These are phyloP conservation scores for Cryphonectria nitschkei DNA, from an alignment of 2,329 filamentous ascomycete species.

Conservation along the genomic window DNA sequence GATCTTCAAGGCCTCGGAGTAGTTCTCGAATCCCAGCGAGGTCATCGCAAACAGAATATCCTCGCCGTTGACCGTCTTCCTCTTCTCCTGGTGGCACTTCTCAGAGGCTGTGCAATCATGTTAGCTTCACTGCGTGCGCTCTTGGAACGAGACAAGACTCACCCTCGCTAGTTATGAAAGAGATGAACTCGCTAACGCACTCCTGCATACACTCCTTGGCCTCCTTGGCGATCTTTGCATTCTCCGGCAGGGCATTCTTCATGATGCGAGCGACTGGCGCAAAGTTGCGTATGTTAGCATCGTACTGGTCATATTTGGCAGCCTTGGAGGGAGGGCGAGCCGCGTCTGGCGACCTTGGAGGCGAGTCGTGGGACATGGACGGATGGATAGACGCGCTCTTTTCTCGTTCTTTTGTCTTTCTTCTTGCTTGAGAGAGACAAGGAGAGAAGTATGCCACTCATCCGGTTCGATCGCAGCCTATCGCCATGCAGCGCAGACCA, in stretches of 20 bases:
- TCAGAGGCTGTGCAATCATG: conserved; percentile 75
- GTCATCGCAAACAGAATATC: conserved; percentile 99
- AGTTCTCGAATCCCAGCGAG: conserved; percentile 97
- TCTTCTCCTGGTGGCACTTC: conserved; percentile 99
- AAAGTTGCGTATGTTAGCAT: conserved; percentile 95
- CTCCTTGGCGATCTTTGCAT: conserved; percentile 98
- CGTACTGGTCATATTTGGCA: conserved; percentile 58
- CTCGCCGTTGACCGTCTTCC: conserved; percentile 98
- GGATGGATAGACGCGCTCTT: conserved; percentile 39
- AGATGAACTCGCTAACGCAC: conserved; percentile 99
- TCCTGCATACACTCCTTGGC: conserved; percentile 99
- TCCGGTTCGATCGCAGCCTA: conserved; percentile 32
- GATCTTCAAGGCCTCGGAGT: conserved; percentile 96
- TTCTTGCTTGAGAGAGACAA: conserved; percentile 43
- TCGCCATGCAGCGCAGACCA: conserved; percentile 38
- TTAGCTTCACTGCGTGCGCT: conserved; percentile 30
- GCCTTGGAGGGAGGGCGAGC: conserved; percentile 48
- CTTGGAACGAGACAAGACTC: conserved; percentile 40
- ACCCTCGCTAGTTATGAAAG: conserved; percentile 99
- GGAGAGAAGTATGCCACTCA: conserved; percentile 54
- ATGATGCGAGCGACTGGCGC: conserved; percentile 97
- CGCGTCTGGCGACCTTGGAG: conserved; percentile 55
- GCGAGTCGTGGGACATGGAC: conserved; percentile 64
- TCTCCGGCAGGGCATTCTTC: conserved; percentile 96
- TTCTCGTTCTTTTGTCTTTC: conserved; percentile 40